Evolutionary conservation across 2,329 filamentous ascomycete species (phyloP).

Genomic region (Passalora sequoiae): DNA sequence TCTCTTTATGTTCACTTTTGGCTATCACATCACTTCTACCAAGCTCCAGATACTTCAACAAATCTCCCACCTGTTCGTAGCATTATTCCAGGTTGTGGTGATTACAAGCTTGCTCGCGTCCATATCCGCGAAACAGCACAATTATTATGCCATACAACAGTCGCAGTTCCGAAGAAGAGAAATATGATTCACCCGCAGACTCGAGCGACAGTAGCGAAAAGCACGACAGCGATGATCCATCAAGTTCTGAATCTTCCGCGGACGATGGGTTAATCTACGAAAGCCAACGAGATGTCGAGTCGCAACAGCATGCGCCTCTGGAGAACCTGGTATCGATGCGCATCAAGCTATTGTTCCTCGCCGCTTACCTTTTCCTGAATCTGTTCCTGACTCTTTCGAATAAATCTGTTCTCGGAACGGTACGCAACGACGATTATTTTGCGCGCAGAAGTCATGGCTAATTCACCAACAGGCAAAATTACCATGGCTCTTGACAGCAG

Average conservation of each 20-base stretch:
- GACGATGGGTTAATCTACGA: slow-evolving; percentile 34
- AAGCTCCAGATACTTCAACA: too few species aligned
- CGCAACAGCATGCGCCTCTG: slow-evolving; percentile 9
- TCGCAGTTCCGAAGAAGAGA: neutral
- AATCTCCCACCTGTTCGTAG: too few species aligned
- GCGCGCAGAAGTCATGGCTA: neutral
- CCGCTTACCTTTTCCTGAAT: slow-evolving; percentile 48
- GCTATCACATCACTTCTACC: too few species aligned
- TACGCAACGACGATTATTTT: neutral
- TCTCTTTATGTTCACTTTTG: too few species aligned
- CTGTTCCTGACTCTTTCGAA: slow-evolving; percentile 54
- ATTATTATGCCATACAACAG: neutral
- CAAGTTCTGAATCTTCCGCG: slow-evolving; percentile 40
- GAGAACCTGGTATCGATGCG: slow-evolving; percentile 22
- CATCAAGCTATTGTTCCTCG: slow-evolving; percentile 25
- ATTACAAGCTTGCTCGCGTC: too few species aligned
- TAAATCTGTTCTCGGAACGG: slow-evolving; percentile 51
- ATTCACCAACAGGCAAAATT: slow-evolving; percentile 49
- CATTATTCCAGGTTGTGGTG: too few species aligned
- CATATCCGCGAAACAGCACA: neutral
- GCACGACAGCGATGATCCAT: slow-evolving; percentile 21
- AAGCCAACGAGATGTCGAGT: slow-evolving; percentile 35
- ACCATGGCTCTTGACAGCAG: slow-evolving; percentile 57
- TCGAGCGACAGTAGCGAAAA: neutral
- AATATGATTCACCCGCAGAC: neutral